Evolutionary conservation across 768 basidiomycete species (phyloP).

Genomic region (Kwoniella sp.): DNA sequence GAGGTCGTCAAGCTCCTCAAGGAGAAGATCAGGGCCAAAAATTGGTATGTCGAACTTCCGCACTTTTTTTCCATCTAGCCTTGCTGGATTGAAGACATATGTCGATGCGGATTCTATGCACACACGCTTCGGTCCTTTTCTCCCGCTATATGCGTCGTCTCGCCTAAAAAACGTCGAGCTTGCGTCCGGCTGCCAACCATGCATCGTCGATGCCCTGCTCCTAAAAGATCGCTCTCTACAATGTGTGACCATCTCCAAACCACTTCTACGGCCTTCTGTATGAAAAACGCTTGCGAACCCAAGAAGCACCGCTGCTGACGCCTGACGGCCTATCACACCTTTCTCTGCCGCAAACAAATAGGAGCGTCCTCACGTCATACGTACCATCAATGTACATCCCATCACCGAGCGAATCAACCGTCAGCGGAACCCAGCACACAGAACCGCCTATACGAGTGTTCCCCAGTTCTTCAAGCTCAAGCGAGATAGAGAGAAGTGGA

Average conservation of each 20-base stretch:
- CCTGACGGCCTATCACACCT: not conserved
- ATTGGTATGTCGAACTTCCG: conserved; percentile 8
- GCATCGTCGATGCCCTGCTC: not conserved
- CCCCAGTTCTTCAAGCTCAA: not conserved
- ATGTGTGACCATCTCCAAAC: no score
- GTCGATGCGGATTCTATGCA: no score
- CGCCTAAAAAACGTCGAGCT: not conserved
- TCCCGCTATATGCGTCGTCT: no score
- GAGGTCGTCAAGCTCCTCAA: conserved; percentile 13
- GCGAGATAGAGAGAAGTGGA: not conserved
- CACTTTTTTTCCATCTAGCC: not conserved
- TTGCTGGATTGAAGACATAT: no score
- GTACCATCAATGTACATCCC: conserved; percentile 44
- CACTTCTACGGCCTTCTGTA: no score
- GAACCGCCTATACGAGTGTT: conserved; percentile 25
- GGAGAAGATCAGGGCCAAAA: conserved; percentile 18
- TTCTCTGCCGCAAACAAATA: conserved; percentile 8
- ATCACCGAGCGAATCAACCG: not conserved
- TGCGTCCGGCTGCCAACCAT: not conserved
- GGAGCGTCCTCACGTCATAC: conserved; percentile 32
- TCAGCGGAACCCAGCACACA: not conserved
- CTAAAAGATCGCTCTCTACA: no score
- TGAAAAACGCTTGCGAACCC: no score
- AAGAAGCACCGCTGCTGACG: conserved; percentile 1
- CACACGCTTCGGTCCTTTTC: no score